Evolutionary conservation across 495 filamentous ascomycete genomes (phyloP).

Genomic region (Chaetomium tenue): DNA sequence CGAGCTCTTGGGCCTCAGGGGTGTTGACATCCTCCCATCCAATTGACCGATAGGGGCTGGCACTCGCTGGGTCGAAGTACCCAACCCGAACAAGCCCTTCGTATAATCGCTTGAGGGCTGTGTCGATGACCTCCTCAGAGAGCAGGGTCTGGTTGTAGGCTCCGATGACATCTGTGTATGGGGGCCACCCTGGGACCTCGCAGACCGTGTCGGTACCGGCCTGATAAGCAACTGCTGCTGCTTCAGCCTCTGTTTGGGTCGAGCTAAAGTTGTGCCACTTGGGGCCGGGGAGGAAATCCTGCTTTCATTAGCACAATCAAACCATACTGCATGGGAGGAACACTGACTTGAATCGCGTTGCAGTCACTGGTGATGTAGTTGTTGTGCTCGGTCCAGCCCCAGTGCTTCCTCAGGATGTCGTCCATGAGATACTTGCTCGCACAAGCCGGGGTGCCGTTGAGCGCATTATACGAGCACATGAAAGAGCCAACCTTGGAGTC

Average conservation of each 20-base stretch:
- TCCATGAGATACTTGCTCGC: constrained; percentile 44
- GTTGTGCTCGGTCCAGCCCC: constrained; percentile 44
- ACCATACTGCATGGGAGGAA: neutral
- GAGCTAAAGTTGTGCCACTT: constrained; percentile 37
- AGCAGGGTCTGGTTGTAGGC: constrained; percentile 31
- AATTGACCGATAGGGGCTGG: constrained; percentile 21
- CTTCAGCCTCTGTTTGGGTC: constrained; percentile 32
- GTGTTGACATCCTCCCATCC: constrained; percentile 30
- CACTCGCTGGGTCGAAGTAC: constrained; percentile 32
- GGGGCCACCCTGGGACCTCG: constrained; percentile 29
- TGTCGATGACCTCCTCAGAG: constrained; percentile 23
- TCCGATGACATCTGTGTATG: constrained; percentile 31
- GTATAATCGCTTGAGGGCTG: constrained; percentile 30
- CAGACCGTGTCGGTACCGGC: constrained; percentile 44
- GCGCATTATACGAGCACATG: constrained; percentile 51
- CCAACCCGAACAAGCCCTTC: constrained; percentile 49
- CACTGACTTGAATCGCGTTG: constrained; percentile 34
- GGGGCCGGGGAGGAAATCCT: constrained; percentile 26
- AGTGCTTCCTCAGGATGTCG: constrained; percentile 46
- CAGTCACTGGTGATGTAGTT: constrained; percentile 48
- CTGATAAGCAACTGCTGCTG: constrained; percentile 37
- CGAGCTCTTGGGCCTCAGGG: constrained; percentile 33
- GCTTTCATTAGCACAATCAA: neutral
- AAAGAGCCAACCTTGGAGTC: constrained; percentile 47
- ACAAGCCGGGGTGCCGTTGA: constrained; percentile 49